Percentiles rank a stretch among this genome's conserved stretches.
Evolutionary conservation across 2,329 filamentous ascomycete species (phyloP).

Genomic region (Raffaelea deltoideospora): DNA sequence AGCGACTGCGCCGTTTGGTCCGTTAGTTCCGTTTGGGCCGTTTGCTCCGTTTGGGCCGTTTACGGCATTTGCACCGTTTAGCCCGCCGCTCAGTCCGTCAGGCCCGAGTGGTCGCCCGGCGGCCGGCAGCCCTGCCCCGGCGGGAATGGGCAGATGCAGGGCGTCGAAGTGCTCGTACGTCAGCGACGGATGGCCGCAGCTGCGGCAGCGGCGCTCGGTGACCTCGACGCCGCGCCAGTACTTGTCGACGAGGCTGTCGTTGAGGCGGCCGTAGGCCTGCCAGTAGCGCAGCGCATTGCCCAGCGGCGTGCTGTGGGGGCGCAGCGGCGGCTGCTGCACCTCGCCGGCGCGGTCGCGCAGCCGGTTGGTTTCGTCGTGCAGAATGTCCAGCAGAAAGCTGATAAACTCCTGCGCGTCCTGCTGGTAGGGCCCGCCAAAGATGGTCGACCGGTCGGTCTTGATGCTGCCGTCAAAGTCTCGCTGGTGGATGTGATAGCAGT

Average conservation of each 20-base stretch:
- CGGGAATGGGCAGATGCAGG: conserved; percentile 27
- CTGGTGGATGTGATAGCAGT: conserved; percentile 46
- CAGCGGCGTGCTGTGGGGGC: conserved; percentile 16
- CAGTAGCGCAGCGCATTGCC: conserved; percentile 61
- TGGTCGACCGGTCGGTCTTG: conserved; percentile 21
- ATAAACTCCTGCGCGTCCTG: conserved; percentile 91
- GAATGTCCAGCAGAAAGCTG: conserved; percentile 62
- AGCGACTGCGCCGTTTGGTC: too few relatives aligned
- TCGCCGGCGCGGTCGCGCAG: conserved; percentile 23
- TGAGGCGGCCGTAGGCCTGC: conserved; percentile 52
- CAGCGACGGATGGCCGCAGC: conserved; percentile 33
- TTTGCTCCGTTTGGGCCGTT: too few relatives aligned
- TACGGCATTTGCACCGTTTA: too few relatives aligned
- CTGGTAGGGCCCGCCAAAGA: conserved; percentile 59
- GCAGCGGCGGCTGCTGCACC: conserved; percentile 11
- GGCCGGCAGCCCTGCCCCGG: too few relatives aligned
- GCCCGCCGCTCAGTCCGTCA: too few relatives aligned
- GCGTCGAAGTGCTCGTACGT: conserved; percentile 37
- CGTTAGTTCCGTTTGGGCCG: too few relatives aligned
- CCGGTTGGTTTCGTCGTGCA: conserved; percentile 74
- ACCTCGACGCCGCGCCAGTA: conserved; percentile 69
- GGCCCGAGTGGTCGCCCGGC: too few relatives aligned
- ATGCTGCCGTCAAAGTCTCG: conserved; percentile 14
- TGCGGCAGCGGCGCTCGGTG: conserved; percentile 53
- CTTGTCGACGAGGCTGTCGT: conserved; percentile 61